Evolutionary conservation across 1,284 basidiomycete genomes (phyloP).

Genomic region (Meripilus lineatus): DNA sequence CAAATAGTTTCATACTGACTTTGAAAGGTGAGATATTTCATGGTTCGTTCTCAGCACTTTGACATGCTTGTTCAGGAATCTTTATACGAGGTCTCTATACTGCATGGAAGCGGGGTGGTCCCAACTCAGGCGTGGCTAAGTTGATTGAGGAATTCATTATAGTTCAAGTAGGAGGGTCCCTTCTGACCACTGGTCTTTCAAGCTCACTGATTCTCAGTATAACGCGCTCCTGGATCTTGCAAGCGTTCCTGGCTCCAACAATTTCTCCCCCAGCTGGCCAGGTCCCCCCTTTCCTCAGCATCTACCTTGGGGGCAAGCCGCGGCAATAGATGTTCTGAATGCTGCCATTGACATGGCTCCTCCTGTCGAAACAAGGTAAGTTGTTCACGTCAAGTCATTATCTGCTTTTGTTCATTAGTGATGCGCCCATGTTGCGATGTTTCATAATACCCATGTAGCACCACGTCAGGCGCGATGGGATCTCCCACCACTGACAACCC

Average conservation of each 20-base stretch:
- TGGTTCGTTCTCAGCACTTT: no score
- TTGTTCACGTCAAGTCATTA: no score
- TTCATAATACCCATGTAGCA: no score
- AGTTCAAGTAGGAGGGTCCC: slow-evolving; percentile 1
- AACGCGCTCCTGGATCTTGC: slow-evolving; percentile 9
- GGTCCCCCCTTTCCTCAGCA: slow-evolving; percentile 6
- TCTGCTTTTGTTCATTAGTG: no score
- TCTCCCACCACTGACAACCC: no score
- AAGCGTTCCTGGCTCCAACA: not conserved
- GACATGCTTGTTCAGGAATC: no score
- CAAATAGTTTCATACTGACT: no score
- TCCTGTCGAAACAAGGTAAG: no score
- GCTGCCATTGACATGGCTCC: slow-evolving; percentile 7
- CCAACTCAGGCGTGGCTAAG: not conserved
- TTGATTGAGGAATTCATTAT: slow-evolving; percentile 5
- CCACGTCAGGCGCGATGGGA: no score
- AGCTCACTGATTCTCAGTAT: not conserved
- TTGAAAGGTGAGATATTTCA: no score
- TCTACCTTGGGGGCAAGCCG: slow-evolving; percentile 7
- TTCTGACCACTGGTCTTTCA: not conserved
- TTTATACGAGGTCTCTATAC: slow-evolving; percentile 8
- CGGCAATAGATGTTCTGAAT: slow-evolving; percentile 9
- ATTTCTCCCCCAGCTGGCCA: slow-evolving; percentile 6
- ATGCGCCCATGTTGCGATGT: no score
- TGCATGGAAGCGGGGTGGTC: slow-evolving; percentile 2